Evolutionary conservation across 495 filamentous ascomycete species (phyloP), one percentile per base, ranked within the genome.

Genomic region (Lepraria neglecta): DNA sequence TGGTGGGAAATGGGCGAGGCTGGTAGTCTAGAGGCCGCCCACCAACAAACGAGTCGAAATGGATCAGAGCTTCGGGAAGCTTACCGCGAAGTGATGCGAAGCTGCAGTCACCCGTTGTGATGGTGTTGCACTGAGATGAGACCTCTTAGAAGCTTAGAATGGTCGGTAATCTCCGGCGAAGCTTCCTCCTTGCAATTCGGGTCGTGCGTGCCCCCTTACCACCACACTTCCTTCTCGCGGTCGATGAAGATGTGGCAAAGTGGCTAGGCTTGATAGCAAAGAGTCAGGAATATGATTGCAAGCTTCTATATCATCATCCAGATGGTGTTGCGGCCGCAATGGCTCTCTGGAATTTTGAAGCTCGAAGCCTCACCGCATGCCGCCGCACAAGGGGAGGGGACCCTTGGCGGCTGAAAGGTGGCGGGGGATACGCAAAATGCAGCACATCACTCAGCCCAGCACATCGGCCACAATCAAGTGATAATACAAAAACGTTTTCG

Each of bases 31-130:
- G 55, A 63, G 61, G 48, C 46, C 56, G 3, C 46, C 21, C 24
- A 51, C 27, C 33, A 52, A 58, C 40, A 48, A 19, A 50, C 60
- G 38, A 62, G n/a, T 38, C 47, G 12, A 38, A 38, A 24, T 35
- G 35, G 35, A 10, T 10, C 35, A 38, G 21, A 56, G 28, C 17
- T 40, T 38, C 6, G n/a, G 51, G 28, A 42, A 31, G 54, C 60
- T 51, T 55, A 40, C 44, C 55, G 35, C 21, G n/a, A 15, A 38
- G 10, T 54, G 45, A 43, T 38, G 4, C 52, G 56, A 40, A 59
- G 50, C 56, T 63, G 56, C 61, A 63, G 56, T 42, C 33, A 43
- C 27, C 56, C 61, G 61, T 54, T 24, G 9, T 38, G 11, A 60
- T 58, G 50, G 54, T 58, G 42, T 58, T 44, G 40, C 54, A 57